These are phyloP conservation scores for Helicostylum pulchrum DNA, from an alignment of 192 early-diverging fungal species.

Conservation along the genomic window DNA sequence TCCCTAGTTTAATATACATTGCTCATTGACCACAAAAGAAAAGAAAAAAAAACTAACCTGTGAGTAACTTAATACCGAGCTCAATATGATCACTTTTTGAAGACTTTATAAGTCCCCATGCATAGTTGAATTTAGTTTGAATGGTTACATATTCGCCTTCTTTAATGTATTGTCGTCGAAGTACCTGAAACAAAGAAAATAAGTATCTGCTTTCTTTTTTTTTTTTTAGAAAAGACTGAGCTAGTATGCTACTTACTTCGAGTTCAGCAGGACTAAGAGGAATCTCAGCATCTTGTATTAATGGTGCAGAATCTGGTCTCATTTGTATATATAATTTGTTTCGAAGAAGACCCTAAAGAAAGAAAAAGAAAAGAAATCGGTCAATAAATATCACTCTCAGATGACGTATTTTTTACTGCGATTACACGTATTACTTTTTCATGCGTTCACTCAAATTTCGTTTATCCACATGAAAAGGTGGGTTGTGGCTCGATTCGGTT, in stretches of 20 bases:
- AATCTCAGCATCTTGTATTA: conserved; percentile 27
- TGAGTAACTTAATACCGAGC: conserved; percentile 71
- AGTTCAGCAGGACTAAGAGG: conserved; percentile 23
- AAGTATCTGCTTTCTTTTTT: not conserved
- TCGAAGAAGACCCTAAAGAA: too few species aligned
- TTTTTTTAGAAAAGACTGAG: not conserved
- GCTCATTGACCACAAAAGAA: not conserved
- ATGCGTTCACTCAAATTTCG: too few species aligned
- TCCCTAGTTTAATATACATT: conserved; percentile 14
- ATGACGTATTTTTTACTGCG: too few species aligned
- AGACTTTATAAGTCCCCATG: conserved; percentile 87
- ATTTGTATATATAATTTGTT: not conserved
- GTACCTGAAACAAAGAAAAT: conserved; percentile 44
- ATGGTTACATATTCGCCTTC: conserved; percentile 63
- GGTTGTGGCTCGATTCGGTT: too few species aligned
- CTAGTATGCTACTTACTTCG: conserved; percentile 19
- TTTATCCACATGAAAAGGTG: too few species aligned
- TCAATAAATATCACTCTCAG: too few species aligned
- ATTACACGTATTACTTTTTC: too few species aligned
- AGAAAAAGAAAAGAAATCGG: too few species aligned
- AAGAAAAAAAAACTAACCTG: conserved; percentile 46
- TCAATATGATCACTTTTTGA: conserved; percentile 64
- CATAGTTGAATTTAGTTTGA: conserved; percentile 97
- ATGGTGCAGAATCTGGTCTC: conserved; percentile 20
- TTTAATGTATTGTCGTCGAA: conserved; percentile 68